Evolutionary conservation across 805 yeast species (phyloP), one percentile per base, ranked within the genome.

Genomic region (Starmerella davenportii): DNA sequence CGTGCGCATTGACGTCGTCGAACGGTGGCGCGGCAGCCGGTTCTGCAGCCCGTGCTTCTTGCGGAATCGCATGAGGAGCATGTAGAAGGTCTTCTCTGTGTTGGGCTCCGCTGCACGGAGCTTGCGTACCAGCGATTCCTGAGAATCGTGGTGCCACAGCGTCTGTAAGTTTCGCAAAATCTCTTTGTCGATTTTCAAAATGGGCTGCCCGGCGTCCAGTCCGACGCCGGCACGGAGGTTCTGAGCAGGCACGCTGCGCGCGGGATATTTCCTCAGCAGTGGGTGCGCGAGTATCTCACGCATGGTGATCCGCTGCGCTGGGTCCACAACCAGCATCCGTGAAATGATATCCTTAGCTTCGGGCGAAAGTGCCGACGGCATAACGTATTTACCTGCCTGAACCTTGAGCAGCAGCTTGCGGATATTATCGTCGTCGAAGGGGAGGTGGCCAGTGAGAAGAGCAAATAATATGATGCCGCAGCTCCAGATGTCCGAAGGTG

Each of bases 401-500:
- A 90, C 98, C 56, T 90, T 90, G 48, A 82, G 62, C 36, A 90
- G 65, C 46, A 90, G 63, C 51, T 78, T 76, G 51, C 96, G 70
- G 46, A 90, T 84, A 57, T 84, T 84, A 48, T 87, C 95, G 59
- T 90, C 95, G 59, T 90, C 98, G 56, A 90, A 90, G 2, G 98
- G 98, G 42, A 90, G 63, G 56, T 90, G 87, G 30, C 96, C 98
- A 0, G 96, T 85, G 34, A 90, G 66, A 36, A 90, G 63, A 0
- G 98, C 98, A 62, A 81, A 90, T 40, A 90, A 63, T 38, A 90
- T 90, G 44, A 90, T 81, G 51, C 98, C 96, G 61, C 95, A 85
- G 5, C 94, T 85, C 98, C 98, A 90, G 39, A 90, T 85, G 59
- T 90, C 98, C 24, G 92, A 76, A 31, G 94, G 95, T 23, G 93